Evolutionary conservation across 2,329 filamentous ascomycete genomes (phyloP).

Genomic region (Ceratocystis destructans): DNA sequence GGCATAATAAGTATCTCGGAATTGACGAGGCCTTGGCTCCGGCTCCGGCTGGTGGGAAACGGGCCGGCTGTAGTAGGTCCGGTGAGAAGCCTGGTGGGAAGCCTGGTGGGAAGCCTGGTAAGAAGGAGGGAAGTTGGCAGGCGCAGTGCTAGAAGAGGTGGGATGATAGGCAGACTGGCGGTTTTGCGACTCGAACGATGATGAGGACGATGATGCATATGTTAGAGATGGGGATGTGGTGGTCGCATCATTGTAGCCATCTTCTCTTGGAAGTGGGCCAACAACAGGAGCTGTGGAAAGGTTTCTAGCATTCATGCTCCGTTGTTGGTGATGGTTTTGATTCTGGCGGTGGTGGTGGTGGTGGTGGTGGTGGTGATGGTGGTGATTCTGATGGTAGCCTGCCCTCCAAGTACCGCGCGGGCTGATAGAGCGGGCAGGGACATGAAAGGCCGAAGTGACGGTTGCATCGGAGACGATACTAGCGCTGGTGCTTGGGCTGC

Average conservation of each 20-base stretch:
- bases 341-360: neutral
- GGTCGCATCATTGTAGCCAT: constrained; percentile 4
- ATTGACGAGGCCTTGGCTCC: neutral
- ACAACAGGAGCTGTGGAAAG: neutral
- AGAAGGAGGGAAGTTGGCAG: neutral
- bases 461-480: constrained; percentile 13
- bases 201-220: constrained; percentile 8
- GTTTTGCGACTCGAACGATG: constrained; percentile 8
- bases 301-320: neutral
- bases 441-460: constrained; percentile 11
- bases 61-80: neutral
- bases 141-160: neutral
- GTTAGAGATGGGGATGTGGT: constrained; percentile 7
- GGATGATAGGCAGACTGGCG: neutral
- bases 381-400: neutral
- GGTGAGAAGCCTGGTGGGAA: neutral
- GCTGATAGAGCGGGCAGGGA: neutral
- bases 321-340: neutral
- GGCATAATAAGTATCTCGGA: neutral
- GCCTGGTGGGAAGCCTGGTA: neutral
- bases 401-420: neutral
- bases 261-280: neutral
- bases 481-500: neutral
- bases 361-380: neutral
- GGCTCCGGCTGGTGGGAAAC: neutral